These are phyloP conservation scores for Caryopteris hybrid DNA, from an alignment of 305 asterid genomes.

Conservation along the genomic window DNA sequence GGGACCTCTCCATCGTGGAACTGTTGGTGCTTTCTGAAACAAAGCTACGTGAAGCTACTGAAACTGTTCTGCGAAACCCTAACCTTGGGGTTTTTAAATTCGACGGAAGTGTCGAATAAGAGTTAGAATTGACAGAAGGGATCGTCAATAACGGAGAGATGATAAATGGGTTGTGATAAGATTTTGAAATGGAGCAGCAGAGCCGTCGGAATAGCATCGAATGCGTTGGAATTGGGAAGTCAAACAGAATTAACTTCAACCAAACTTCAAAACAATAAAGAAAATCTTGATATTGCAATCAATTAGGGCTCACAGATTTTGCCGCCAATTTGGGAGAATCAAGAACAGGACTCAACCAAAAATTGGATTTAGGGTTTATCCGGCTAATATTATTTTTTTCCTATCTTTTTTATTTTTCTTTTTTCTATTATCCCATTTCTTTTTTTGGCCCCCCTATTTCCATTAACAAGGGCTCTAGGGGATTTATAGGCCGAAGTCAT, in stretches of 20 bases:
- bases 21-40: slow-evolving; percentile 32
- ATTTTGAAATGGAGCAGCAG: slow-evolving; percentile 46
- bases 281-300: neutral
- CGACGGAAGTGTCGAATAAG: slow-evolving; percentile 19
- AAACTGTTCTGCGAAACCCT: slow-evolving; percentile 25
- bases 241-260: neutral
- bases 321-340: slow-evolving; percentile 20
- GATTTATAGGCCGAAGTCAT: neutral
- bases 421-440: neutral
- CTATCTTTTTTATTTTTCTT: neutral
- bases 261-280: neutral
- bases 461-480: neutral
- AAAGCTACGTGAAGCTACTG: slow-evolving; percentile 23
- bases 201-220: slow-evolving; percentile 70
- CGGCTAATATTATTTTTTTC: neutral
- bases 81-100: slow-evolving; percentile 27
- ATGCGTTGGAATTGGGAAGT: slow-evolving; percentile 1
- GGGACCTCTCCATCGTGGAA: slow-evolving; percentile 50
- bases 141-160: slow-evolving; percentile 29
- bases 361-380: slow-evolving; percentile 26
- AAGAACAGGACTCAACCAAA: neutral
- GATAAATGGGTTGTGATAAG: slow-evolving; percentile 38
- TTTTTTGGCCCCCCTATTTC: neutral
- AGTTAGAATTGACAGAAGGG: slow-evolving; percentile 30
- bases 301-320: neutral